Base-by-base conservation (phyloP, 768 basidiomycete species). In the Lepiota brunneoincarnata region DNA sequence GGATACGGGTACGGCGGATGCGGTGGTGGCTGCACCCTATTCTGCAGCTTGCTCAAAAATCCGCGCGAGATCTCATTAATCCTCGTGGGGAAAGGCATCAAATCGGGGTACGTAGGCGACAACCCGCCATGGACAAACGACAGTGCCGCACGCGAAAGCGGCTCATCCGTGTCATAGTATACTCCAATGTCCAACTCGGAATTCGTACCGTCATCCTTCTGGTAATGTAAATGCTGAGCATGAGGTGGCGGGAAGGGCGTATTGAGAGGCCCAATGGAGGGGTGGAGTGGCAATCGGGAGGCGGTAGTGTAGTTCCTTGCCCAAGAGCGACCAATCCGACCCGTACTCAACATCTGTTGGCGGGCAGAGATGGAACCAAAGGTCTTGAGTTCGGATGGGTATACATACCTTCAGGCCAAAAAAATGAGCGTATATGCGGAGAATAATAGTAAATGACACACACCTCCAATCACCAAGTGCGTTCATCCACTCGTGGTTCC, bases 401-500 rank as follows among this genome's bases (percentile, higher is more conserved):
- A 88, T 23, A 96, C 93, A 59, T 94, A 97, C 79, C 92, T 90
- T 65, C 15, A 17, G 23, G 18, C 14, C 56, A n/a, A 41, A 28
- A 37, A 7, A 40, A 14, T 28, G 24, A 49, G 20, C 20, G 34
- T 44, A n/a, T 36, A 11, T 5, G 43, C 9, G 20, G 10, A 17
- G 12, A 18, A 35, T 3, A 55, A 31, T 12, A 42, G 36, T 4
- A 23, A 17, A 41, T 18, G 26, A 14, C 7, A 18, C 47, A 26
- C 44, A 62, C 59, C 63, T 62, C 63, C 63, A 64, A 38, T 64
- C 63, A 67, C 89, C 89, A 55, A 92, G 86, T 12, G 81, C 84
- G 59, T 95, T 95, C 93, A 98, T 97, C 77, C 87, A 86, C 68
- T 98, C 97, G 61, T 99, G 97, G 67, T 99, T 99, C 21, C 97